phyloP scores from a whole-genome alignment of 2,329 filamentous ascomycete genomes.

The Fusarium drepaniforme region DNA sequence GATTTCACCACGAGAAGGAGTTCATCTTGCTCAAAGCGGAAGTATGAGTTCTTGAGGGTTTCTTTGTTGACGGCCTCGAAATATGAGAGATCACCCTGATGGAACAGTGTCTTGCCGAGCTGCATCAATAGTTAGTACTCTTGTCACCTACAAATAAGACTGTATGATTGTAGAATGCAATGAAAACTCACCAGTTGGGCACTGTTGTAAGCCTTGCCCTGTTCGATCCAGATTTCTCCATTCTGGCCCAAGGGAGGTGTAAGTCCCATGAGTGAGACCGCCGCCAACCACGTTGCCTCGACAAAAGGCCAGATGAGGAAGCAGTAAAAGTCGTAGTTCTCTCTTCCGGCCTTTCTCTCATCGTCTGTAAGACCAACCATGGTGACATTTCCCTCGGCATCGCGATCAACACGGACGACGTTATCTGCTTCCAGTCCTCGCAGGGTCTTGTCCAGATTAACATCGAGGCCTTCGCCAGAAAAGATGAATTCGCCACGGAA shows the following conservation, averaged over 20 bases:
- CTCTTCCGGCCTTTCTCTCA: constrained; percentile 83
- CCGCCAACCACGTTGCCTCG: constrained; percentile 92
- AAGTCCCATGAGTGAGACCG: constrained; percentile 88
- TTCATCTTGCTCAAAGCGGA: constrained; percentile 89
- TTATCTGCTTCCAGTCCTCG: constrained; percentile 81
- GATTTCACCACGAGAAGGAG: constrained; percentile 82
- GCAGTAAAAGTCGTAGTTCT: constrained; percentile 99
- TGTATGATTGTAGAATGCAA: not conserved
- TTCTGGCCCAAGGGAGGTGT: constrained; percentile 74
- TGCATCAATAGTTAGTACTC: constrained; percentile 50
- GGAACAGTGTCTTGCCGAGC: constrained; percentile 96
- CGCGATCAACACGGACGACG: constrained; percentile 76
- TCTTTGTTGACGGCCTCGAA: constrained; percentile 99
- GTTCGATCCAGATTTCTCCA: constrained; percentile 83
- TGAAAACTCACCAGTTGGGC: constrained; percentile 76
- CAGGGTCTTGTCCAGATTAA: constrained; percentile 86
- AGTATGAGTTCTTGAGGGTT: constrained; percentile 93
- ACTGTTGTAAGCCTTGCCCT: constrained; percentile 81
- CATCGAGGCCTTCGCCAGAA: constrained; percentile 83
- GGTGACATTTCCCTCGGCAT: constrained; percentile 67
- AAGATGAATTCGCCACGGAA: constrained; percentile 99
- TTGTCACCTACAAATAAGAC: not conserved
- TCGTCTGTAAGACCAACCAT: constrained; percentile 80
- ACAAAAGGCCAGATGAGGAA: constrained; percentile 99
- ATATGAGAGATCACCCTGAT: constrained; percentile 96